Conservation (phyloP, 1,139 yeast genomes). For the Yamadazyma kanchanaburiensis region DNA sequence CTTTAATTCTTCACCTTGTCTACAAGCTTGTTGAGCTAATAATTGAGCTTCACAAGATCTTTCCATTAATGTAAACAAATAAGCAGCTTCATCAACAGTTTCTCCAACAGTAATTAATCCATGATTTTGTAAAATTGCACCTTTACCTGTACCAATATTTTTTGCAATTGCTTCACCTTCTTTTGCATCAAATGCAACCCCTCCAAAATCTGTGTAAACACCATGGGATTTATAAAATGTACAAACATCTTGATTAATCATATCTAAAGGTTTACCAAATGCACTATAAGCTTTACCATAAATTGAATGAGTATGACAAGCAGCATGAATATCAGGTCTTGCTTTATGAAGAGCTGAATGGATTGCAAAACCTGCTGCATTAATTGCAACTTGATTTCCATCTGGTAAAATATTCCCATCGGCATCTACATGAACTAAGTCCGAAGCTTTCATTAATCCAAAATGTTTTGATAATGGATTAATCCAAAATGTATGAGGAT, state of each 20-base stretch:
- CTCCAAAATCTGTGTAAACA: slow-evolving; percentile 71
- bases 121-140: slow-evolving; percentile 70
- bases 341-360: slow-evolving; percentile 76
- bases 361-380: slow-evolving; percentile 79
- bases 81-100: slow-evolving; percentile 84
- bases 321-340: slow-evolving; percentile 77
- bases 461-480: slow-evolving; percentile 75
- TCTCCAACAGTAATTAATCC: slow-evolving; percentile 75
- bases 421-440: slow-evolving; percentile 74
- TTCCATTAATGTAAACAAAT: slow-evolving; percentile 65
- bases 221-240: slow-evolving; percentile 62
- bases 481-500: slow-evolving; percentile 72
- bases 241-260: slow-evolving; percentile 80
- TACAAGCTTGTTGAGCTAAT: slow-evolving; percentile 53
- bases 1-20: slow-evolving; percentile 22
- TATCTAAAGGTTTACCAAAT: slow-evolving; percentile 68
- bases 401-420: slow-evolving; percentile 64
- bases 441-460: slow-evolving; percentile 64
- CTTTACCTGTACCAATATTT: slow-evolving; percentile 64
- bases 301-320: slow-evolving; percentile 76
- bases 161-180: slow-evolving; percentile 69
- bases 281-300: slow-evolving; percentile 75
- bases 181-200: slow-evolving; percentile 70
- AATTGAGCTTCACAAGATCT: slow-evolving; percentile 70
- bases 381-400: slow-evolving; percentile 64